Percentiles rank a stretch among this genome's conserved stretches.
Evolutionary conservation across 148 eudicot species (phyloP).

Genomic region (Polygonum aviculare): DNA sequence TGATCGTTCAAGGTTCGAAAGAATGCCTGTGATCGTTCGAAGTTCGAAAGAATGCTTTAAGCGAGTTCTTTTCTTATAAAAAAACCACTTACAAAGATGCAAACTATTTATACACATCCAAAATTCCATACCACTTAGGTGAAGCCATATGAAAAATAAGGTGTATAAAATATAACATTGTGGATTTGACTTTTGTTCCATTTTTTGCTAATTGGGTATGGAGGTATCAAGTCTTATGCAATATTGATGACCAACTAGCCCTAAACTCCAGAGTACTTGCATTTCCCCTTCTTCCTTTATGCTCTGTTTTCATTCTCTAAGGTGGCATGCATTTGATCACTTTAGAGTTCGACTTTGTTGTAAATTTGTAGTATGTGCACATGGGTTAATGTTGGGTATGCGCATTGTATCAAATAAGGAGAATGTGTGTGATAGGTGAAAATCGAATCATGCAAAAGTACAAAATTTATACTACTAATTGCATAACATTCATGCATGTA

Average conservation of each 20-base stretch:
- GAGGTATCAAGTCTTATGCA: background rate
- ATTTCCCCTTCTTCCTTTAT: slow-evolving; percentile 2
- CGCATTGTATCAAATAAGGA: background rate
- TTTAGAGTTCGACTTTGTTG: slow-evolving; percentile 4
- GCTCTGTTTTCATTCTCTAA: background rate
- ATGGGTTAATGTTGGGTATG: background rate
- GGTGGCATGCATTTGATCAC: slow-evolving; percentile 3
- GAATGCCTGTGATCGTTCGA: too few relatives aligned
- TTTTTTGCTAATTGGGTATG: background rate
- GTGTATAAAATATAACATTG: background rate
- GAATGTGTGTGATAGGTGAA: background rate
- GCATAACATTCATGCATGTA: background rate
- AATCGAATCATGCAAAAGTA: background rate
- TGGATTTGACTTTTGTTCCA: background rate
- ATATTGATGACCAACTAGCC: slow-evolving; percentile 4
- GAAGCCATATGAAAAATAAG: background rate
- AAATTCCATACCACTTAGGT: background rate
- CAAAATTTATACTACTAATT: background rate
- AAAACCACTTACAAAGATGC: background rate
- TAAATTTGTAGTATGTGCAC: slow-evolving; percentile 3
- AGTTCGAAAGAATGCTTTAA: too few relatives aligned
- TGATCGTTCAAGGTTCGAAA: too few relatives aligned
- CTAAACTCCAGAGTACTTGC: background rate
- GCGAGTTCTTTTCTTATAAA: too few relatives aligned
- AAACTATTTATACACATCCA: background rate